Percentiles rank a stretch among this genome's conserved stretches.
Evolutionary conservation across 257 asterid species (phyloP).

Genomic region (Forsythia viridissima): DNA sequence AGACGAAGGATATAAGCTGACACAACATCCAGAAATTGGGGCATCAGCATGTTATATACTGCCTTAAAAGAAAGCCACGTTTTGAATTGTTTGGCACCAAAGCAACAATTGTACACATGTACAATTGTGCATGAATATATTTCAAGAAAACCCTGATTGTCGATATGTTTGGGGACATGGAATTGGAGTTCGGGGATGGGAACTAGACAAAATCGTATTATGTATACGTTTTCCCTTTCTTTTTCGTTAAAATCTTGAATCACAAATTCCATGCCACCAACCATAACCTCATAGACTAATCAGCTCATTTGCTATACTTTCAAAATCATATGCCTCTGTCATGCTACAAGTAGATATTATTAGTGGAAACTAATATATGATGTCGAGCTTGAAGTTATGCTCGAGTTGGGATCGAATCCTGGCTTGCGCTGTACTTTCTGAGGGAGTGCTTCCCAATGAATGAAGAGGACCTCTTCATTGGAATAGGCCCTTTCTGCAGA

Average conservation of each 20-base stretch:
- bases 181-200: background rate
- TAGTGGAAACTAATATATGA: background rate
- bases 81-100: background rate
- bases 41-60: background rate
- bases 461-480: slow-evolving; percentile 65
- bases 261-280: background rate
- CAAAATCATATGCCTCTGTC: background rate
- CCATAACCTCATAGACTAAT: background rate
- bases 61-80: background rate
- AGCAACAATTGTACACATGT: background rate
- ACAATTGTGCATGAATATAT: background rate
- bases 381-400: background rate
- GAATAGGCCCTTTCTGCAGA: slow-evolving; percentile 48
- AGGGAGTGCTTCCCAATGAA: slow-evolving; percentile 42
- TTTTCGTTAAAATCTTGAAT: background rate
- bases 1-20: background rate
- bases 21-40: background rate
- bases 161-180: background rate
- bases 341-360: background rate
- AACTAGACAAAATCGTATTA: background rate
- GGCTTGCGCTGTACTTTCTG: slow-evolving; percentile 43
- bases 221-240: background rate
- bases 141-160: background rate
- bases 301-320: background rate
- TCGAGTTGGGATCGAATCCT: slow-evolving; percentile 19